These are phyloP conservation scores for Colletotrichum lindemuthianum DNA, from an alignment of 2,329 filamentous ascomycete genomes.

Conservation along the genomic window DNA sequence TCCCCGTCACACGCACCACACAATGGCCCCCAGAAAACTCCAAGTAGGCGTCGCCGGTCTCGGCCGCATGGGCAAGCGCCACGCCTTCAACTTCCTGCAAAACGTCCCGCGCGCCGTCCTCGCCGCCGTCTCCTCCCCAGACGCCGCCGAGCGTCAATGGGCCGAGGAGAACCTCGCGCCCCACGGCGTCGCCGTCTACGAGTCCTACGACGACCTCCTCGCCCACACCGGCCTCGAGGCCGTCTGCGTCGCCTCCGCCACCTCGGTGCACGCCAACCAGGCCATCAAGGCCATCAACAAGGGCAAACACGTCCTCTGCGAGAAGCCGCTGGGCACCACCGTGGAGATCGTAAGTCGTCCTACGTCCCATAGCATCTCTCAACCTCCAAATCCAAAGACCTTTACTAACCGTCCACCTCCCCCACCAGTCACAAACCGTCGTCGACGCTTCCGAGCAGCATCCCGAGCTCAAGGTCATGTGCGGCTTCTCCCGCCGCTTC, in stretches of 20 bases:
- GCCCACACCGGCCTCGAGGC: slow-evolving; percentile 49
- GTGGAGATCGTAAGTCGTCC: slow-evolving; percentile 62
- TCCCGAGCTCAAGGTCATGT: slow-evolving; percentile 71
- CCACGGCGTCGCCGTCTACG: slow-evolving; percentile 55
- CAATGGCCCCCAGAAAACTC: slow-evolving; percentile 44
- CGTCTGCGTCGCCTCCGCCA: slow-evolving; percentile 53
- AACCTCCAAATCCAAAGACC: not conserved
- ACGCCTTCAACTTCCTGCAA: slow-evolving; percentile 59
- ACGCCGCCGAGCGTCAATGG: slow-evolving; percentile 55
- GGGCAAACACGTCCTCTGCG: slow-evolving; percentile 66
- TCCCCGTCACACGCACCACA: not conserved
- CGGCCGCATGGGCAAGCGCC: slow-evolving; percentile 63
- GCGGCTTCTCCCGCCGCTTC: slow-evolving; percentile 57
- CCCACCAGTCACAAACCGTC: slow-evolving; percentile 64
- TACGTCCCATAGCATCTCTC: not conserved
- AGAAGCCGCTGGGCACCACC: slow-evolving; percentile 69
- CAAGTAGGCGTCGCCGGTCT: slow-evolving; percentile 59
- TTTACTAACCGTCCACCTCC: not conserved
- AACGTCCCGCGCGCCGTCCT: slow-evolving; percentile 58
- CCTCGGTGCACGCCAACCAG: slow-evolving; percentile 67
- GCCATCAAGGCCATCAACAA: slow-evolving; percentile 65
- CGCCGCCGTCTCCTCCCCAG: slow-evolving; percentile 59
- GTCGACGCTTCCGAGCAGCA: slow-evolving; percentile 64
- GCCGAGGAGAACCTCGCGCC: slow-evolving; percentile 54
- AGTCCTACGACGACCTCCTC: slow-evolving; percentile 58